A percentile compares a stretch with the other conserved stretches of the same genome.
These are phyloP conservation scores for Eucalyptus melliodora DNA, from an alignment of 345 rosid species.

Conservation along the genomic window DNA sequence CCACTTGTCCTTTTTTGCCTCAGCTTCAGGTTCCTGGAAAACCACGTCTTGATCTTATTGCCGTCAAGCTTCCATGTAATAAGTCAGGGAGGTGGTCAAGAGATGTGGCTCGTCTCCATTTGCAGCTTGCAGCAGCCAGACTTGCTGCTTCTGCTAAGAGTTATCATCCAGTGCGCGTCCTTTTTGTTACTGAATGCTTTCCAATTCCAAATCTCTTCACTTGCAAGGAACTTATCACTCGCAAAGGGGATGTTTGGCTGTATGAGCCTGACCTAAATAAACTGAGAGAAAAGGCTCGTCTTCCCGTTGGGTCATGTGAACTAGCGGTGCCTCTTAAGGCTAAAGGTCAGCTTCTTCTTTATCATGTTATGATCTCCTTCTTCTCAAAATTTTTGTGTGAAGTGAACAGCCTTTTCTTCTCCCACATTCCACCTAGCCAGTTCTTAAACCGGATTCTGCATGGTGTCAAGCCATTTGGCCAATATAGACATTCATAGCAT, in stretches of 20 bases:
- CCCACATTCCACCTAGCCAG: background rate
- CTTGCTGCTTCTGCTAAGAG: conserved; percentile 72
- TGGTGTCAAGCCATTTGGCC: background rate
- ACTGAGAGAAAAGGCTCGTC: conserved; percentile 53
- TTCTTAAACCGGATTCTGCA: background rate
- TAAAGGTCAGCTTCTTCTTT: conserved; percentile 39
- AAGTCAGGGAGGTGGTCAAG: conserved; percentile 63
- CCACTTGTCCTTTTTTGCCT: conserved; percentile 69
- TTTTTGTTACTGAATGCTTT: conserved; percentile 60
- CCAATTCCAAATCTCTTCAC: conserved; percentile 74
- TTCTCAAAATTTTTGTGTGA: background rate
- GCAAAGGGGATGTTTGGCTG: conserved; percentile 58
- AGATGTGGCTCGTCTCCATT: conserved; percentile 74
- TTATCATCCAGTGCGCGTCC: conserved; percentile 53
- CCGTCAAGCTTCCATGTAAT: conserved; percentile 75
- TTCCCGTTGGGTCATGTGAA: conserved; percentile 86
- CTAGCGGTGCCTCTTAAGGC: conserved; percentile 76
- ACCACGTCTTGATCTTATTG: conserved; percentile 62
- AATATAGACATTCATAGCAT: background rate
- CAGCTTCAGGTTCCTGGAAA: conserved; percentile 53
- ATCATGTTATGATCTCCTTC: background rate
- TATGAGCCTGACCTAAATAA: conserved; percentile 51
- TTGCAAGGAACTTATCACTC: conserved; percentile 60
- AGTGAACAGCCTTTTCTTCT: background rate
- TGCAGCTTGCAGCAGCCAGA: conserved; percentile 79